phyloP scores from a whole-genome alignment of 2,329 filamentous ascomycete genomes.

The Kalmusia sp. region DNA sequence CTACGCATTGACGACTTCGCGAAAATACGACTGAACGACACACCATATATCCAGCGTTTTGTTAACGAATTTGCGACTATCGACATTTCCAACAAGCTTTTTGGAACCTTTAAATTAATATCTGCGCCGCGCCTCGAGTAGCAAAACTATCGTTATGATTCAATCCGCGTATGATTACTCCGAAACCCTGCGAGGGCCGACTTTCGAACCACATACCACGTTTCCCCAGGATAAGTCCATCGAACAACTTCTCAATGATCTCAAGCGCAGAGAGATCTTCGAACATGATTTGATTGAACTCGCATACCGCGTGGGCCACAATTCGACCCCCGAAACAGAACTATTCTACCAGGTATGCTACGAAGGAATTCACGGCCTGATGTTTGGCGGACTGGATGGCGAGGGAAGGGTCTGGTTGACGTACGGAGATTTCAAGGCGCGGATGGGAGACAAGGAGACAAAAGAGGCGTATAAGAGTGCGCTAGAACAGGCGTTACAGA shows the following conservation, averaged over 20 bases:
- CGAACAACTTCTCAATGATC: neutral
- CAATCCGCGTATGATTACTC: slow-evolving; percentile 6
- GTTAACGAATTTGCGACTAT: too few species aligned
- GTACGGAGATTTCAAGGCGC: neutral
- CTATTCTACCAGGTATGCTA: slow-evolving; percentile 9
- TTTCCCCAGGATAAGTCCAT: slow-evolving; percentile 5
- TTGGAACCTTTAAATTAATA: too few species aligned
- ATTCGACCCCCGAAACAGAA: neutral
- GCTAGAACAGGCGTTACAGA: slow-evolving; percentile 4
- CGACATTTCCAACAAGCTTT: too few species aligned
- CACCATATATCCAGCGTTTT: too few species aligned
- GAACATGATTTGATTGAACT: slow-evolving; percentile 5
- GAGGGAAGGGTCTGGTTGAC: neutral
- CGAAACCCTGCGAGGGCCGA: neutral
- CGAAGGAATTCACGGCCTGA: neutral
- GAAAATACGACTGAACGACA: neutral
- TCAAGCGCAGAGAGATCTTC: slow-evolving; percentile 1
- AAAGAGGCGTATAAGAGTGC: neutral
- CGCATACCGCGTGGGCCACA: neutral
- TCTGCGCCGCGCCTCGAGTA: neutral
- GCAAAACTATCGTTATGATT: neutral
- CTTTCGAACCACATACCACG: neutral
- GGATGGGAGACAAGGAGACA: neutral
- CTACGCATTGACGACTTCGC: too few species aligned
- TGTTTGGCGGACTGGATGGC: neutral